phyloP scores from a whole-genome alignment of 768 basidiomycete genomes.

The Wakefieldia striispora region DNA sequence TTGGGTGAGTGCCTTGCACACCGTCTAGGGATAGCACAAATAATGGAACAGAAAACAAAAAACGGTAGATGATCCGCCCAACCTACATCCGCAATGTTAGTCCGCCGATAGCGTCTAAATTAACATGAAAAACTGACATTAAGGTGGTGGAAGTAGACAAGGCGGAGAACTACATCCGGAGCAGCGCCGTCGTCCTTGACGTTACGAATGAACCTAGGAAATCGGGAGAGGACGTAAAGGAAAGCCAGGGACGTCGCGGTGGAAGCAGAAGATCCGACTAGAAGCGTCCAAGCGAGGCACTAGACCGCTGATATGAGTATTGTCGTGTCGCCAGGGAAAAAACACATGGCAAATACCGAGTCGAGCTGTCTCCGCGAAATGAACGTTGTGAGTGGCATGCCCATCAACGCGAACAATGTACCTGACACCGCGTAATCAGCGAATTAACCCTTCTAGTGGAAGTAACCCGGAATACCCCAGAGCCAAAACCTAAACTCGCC shows the following conservation, averaged over 20 bases:
- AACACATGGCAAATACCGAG: constrained; percentile 38
- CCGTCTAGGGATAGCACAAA: constrained; percentile 67
- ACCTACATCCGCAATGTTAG: constrained; percentile 38
- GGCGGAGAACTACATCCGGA: constrained; percentile 69
- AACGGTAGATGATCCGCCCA: constrained; percentile 71
- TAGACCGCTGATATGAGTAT: constrained; percentile 29
- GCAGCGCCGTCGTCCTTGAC: constrained; percentile 75
- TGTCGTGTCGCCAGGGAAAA: not conserved
- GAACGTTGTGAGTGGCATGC: constrained; percentile 70
- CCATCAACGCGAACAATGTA: constrained; percentile 60
- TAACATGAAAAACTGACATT: constrained; percentile 52
- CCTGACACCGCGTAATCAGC: constrained; percentile 39
- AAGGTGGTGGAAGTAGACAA: constrained; percentile 72
- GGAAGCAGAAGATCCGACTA: constrained; percentile 65
- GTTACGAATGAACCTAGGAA: constrained; percentile 66
- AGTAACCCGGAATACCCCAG: constrained; percentile 41
- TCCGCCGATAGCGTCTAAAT: not conserved
- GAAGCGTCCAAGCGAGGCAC: constrained; percentile 74
- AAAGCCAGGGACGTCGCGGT: constrained; percentile 68
- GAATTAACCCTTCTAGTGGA: constrained; percentile 2
- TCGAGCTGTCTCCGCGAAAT: constrained; percentile 57
- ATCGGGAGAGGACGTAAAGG: constrained; percentile 66
- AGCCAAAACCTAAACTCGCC: constrained; percentile 78
- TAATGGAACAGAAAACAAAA: constrained; percentile 69
- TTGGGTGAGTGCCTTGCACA: constrained; percentile 44